Evolutionary conservation across 495 filamentous ascomycete genomes (phyloP).

Genomic region (Aspergillus steynii): DNA sequence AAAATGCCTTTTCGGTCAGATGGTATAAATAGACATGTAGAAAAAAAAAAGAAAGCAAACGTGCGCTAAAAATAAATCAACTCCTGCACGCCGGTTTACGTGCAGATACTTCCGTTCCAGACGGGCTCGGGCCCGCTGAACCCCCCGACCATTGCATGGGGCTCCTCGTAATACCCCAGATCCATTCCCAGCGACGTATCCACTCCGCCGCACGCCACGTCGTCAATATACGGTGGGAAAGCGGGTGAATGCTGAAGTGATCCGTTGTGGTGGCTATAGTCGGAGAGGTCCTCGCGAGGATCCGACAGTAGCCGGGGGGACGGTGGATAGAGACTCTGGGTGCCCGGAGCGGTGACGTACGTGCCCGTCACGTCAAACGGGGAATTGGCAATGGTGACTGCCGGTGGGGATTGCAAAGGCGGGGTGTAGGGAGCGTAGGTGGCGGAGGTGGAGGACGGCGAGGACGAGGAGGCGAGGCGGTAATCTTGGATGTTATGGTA

Average conservation of each 20-base stretch:
- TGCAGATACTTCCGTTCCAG: conserved; percentile 34
- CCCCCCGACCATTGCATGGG: conserved; percentile 31
- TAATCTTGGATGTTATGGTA: conserved; percentile 40
- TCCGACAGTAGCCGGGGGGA: conserved; percentile 41
- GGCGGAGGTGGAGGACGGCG: conserved; percentile 41
- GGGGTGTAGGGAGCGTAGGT: conserved; percentile 44
- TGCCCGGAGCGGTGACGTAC: conserved; percentile 36
- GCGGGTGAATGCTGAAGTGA: conserved; percentile 32
- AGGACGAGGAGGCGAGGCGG: conserved; percentile 36
- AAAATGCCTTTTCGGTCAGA: background rate
- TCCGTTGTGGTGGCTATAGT: conserved; percentile 26
- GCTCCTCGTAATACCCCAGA: conserved; percentile 36
- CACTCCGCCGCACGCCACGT: conserved; percentile 28
- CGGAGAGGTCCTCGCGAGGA: conserved; percentile 32
- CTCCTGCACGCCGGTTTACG: background rate
- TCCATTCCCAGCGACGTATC: conserved; percentile 33
- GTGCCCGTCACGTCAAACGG: conserved; percentile 34
- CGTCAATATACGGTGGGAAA: conserved; percentile 37
- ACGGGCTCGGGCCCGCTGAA: conserved; percentile 31
- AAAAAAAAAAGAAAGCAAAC: background rate
- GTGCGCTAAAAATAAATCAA: background rate
- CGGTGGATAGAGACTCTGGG: conserved; percentile 36
- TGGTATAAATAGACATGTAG: conserved; percentile 4
- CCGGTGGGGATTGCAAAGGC: conserved; percentile 43
- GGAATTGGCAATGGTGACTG: conserved; percentile 38